Evolutionary conservation across 257 asterid species (phyloP).

Genomic region (Gentiana macrophylla): DNA sequence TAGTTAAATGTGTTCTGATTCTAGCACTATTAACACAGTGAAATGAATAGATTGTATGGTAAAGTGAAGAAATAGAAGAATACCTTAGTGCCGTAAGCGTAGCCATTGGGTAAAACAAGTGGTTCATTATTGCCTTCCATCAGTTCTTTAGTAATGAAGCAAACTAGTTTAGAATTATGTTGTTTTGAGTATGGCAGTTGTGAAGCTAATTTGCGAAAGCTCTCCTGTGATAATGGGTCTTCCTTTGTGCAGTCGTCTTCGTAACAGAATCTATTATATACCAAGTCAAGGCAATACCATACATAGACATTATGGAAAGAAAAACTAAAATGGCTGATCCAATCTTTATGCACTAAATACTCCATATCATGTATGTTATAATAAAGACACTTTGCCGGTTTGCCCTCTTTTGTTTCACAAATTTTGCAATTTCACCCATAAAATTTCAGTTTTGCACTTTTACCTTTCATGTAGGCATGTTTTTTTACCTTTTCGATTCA

Average conservation of each 20-base stretch:
- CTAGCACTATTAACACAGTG: no score
- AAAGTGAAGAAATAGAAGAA: background rate
- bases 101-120: conserved; percentile 91
- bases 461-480: no score
- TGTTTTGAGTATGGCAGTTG: conserved; percentile 95
- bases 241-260: conserved; percentile 95
- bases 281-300: conserved; percentile 42
- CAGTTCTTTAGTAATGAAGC: conserved; percentile 76
- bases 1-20: no score
- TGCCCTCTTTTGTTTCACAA: no score
- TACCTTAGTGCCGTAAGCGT: conserved; percentile 97
- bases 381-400: no score
- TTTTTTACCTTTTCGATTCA: no score
- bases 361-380: no score
- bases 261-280: conserved; percentile 56
- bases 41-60: no score
- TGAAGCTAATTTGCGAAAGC: conserved; percentile 79
- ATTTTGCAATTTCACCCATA: no score
- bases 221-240: conserved; percentile 95
- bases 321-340: background rate
- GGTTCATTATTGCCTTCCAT: conserved; percentile 99
- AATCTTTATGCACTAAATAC: no score
- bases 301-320: background rate
- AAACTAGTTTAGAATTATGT: conserved; percentile 93
- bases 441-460: no score